Conservation (phyloP, 1,284 basidiomycete genomes). For the Cutaneotrichosporon daszewskae region DNA sequence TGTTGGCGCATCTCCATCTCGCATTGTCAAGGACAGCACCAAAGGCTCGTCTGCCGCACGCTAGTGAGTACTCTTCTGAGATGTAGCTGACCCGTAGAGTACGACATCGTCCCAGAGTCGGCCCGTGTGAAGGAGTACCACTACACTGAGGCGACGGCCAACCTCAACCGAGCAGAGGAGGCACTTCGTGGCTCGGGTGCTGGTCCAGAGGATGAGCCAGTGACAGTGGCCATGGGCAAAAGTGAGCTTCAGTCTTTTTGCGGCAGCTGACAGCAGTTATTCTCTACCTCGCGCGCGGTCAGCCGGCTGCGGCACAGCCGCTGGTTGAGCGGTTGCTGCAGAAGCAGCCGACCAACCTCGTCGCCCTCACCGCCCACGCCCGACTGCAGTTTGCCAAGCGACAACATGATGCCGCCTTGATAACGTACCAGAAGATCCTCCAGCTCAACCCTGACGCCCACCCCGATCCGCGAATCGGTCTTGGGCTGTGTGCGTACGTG, state of each 20-base stretch:
- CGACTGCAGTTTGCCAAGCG: slow-evolving; percentile 73
- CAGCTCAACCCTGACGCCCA: slow-evolving; percentile 65
- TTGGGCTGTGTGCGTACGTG: slow-evolving; percentile 85
- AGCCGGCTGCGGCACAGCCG: slow-evolving; percentile 69
- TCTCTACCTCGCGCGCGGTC: slow-evolving; percentile 69
- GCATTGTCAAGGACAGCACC: slow-evolving; percentile 72
- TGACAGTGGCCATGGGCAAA: slow-evolving; percentile 33
- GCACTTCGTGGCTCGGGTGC: slow-evolving; percentile 52
- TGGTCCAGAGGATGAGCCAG: slow-evolving; percentile 33
- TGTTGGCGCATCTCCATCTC: slow-evolving; percentile 77
- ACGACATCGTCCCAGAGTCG: slow-evolving; percentile 59
- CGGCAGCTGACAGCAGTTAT: slow-evolving; percentile 54
- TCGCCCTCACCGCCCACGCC: slow-evolving; percentile 54
- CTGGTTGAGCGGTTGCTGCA: slow-evolving; percentile 76
- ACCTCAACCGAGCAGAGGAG: slow-evolving; percentile 66
- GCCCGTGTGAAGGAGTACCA: slow-evolving; percentile 59
- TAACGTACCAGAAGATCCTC: slow-evolving; percentile 76
- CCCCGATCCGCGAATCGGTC: slow-evolving; percentile 87
- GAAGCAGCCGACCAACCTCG: slow-evolving; percentile 70
- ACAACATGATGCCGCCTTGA: slow-evolving; percentile 69
- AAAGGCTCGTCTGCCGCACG: slow-evolving; percentile 63
- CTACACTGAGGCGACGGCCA: slow-evolving; percentile 61
- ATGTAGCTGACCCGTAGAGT: slow-evolving; percentile 51
- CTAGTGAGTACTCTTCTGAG: slow-evolving; percentile 55
- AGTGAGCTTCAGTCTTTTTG: slow-evolving; percentile 6